phyloP scores from a whole-genome alignment of 345 rosid species.

The Trapa incisa region DNA sequence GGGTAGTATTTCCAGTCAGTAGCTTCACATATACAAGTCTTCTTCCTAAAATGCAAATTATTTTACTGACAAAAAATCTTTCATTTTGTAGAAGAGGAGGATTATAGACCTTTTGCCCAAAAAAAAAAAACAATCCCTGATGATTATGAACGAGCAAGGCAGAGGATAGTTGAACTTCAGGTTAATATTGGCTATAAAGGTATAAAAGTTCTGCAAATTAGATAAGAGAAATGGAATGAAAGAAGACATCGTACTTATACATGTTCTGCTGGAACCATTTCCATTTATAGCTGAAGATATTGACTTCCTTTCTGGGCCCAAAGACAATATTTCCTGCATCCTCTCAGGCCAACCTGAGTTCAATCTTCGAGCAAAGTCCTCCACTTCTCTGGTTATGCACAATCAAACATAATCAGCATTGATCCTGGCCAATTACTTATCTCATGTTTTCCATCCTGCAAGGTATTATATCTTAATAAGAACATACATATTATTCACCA shows the following conservation, averaged over 20 bases:
- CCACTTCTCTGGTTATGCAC: slow-evolving; percentile 54
- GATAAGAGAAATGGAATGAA: neutral
- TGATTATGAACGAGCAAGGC: too few species aligned
- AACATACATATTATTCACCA: neutral
- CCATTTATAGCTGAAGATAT: slow-evolving; percentile 39
- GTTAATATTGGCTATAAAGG: too few species aligned
- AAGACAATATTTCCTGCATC: slow-evolving; percentile 48
- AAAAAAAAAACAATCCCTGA: too few species aligned
- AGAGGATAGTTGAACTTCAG: neutral
- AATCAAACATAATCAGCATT: neutral
- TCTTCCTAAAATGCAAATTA: too few species aligned
- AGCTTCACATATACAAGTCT: too few species aligned
- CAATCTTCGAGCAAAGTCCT: slow-evolving; percentile 80
- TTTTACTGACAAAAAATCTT: too few species aligned
- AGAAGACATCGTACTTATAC: slow-evolving; percentile 31
- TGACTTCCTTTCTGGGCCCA: slow-evolving; percentile 41
- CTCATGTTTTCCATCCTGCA: neutral
- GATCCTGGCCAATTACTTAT: neutral
- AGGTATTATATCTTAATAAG: neutral
- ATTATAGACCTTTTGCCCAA: too few species aligned
- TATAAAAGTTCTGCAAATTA: too few species aligned
- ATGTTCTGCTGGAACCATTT: slow-evolving; percentile 34
- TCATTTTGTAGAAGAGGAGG: too few species aligned
- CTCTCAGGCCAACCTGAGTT: slow-evolving; percentile 78
- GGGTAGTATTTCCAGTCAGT: too few species aligned